phyloP scores from a whole-genome alignment of 2,329 filamentous ascomycete species.

The Fusarium torulosum region DNA sequence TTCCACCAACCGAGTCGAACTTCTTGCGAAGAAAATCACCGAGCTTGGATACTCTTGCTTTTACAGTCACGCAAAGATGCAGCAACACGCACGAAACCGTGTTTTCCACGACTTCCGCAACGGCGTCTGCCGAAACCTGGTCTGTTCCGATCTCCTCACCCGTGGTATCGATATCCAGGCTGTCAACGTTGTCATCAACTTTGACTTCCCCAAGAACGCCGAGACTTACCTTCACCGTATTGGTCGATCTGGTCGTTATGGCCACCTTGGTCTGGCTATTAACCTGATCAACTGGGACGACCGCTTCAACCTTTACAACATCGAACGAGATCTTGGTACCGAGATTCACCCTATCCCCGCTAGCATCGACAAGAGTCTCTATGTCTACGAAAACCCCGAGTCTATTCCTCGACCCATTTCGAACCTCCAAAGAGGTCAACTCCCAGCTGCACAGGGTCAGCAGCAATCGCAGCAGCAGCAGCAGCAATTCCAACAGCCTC shows the following conservation, averaged over 20 bases:
- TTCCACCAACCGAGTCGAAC: conserved; percentile 96
- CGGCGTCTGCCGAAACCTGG: conserved; percentile 95
- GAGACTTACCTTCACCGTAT: conserved; percentile 99
- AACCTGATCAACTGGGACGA: conserved; percentile 99
- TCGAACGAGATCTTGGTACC: conserved; percentile 95
- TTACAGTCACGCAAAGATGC: conserved; percentile 98
- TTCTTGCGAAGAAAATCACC: conserved; percentile 98
- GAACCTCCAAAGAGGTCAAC: conserved; percentile 56
- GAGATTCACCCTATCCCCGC: conserved; percentile 97
- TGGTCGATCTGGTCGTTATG: conserved; percentile 95
- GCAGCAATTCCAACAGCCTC: conserved; percentile 47
- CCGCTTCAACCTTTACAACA: conserved; percentile 98
- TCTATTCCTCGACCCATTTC: conserved; percentile 87
- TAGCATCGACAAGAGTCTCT: conserved; percentile 96
- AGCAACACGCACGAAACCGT: conserved; percentile 95
- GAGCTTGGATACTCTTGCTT: conserved; percentile 99
- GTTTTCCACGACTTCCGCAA: conserved; percentile 99
- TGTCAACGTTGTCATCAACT: conserved; percentile 99
- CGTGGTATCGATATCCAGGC: conserved; percentile 99
- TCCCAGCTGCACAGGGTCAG: conserved; percentile 48
- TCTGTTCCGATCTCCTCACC: conserved; percentile 96
- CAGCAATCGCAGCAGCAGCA: conserved; percentile 50
- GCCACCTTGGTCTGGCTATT: conserved; percentile 96
- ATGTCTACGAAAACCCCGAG: conserved; percentile 97
- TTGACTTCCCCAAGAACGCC: conserved; percentile 99